Base-by-base conservation (phyloP, 202 grass and related monocot species). In the Cymbopogon flexuosus region DNA sequence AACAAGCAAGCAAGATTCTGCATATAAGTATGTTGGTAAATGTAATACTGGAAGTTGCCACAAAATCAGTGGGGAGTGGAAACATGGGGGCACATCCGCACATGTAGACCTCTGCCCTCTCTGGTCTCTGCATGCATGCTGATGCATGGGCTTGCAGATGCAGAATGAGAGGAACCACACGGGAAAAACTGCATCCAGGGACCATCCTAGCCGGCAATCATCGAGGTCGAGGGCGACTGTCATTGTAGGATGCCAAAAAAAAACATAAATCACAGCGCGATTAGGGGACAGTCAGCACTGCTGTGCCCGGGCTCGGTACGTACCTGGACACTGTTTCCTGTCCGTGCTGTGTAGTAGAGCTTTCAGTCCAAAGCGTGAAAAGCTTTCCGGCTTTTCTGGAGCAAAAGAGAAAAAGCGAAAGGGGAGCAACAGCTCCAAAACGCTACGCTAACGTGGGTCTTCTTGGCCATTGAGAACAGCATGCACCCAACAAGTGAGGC, bases 361-460 rank as follows among this genome's bases (percentile, higher is more conserved):
- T 73, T 72, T 66, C 60, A 42, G 45, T 21, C 65, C 54, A 70
- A 31, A 24, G 11, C 40, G 29, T 65, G 83, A 8, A 85, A 79
- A 79, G 60, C 35, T 79, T 45, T 24, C 76, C 18, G 56, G 35
- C 59, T n/a, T 80, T 85, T 85, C 65, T 11, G 43, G 47, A 72
- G 65, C 42, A 64, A 69, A 62, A 70, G 29, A 5, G 51, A 11
- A 65, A 57, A 66, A 72, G 46, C 11, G 11, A 23, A 42, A 70
- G 14, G 30, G 1, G 0, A 8, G 13, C 3, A 70, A 19, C 65
- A 29, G 75, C 22, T 30, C 58, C 58, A 77, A n/a, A 45, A 42
- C 5, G 35, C 35, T 2, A 8, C 5, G 46, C 14, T 18, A 49
- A 18, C 46, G 15, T 16, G 15, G 14, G 45, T 51, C 15, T 18